phyloP scores from a whole-genome alignment of 352 stramenopile species.

The Thraustotheca clavata region DNA sequence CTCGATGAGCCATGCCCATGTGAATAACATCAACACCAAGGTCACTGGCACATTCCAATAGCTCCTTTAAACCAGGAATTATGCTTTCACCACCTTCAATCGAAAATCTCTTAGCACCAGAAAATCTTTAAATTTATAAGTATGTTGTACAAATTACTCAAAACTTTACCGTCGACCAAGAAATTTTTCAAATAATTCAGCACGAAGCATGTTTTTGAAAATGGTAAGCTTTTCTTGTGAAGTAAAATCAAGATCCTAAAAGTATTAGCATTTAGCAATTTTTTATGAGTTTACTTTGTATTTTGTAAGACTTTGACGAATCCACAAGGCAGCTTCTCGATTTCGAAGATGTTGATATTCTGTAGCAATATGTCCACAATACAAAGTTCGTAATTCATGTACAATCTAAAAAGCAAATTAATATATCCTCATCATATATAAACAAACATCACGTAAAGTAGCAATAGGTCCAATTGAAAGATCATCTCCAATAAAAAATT shows the following conservation, averaged over 20 bases:
- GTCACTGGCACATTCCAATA: slow-evolving; percentile 93
- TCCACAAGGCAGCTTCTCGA: slow-evolving; percentile 80
- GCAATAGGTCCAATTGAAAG: slow-evolving; percentile 72
- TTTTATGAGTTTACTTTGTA: slow-evolving; percentile 38
- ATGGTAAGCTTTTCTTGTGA: slow-evolving; percentile 91
- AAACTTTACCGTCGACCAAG: slow-evolving; percentile 93
- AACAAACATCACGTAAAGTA: slow-evolving; percentile 48
- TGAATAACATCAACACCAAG: slow-evolving; percentile 95
- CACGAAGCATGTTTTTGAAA: slow-evolving; percentile 90
- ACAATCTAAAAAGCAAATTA: slow-evolving; percentile 51
- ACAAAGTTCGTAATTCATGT: slow-evolving; percentile 90
- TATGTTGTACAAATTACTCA: neutral
- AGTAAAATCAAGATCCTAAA: slow-evolving; percentile 35
- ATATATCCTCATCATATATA: neutral
- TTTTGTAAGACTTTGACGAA: slow-evolving; percentile 51
- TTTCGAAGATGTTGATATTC: slow-evolving; percentile 99
- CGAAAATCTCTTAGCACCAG: slow-evolving; percentile 95
- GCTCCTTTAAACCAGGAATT: slow-evolving; percentile 91
- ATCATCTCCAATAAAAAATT: slow-evolving; percentile 89
- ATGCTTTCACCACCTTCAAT: slow-evolving; percentile 96
- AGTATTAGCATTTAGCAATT: neutral
- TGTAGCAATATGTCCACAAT: slow-evolving; percentile 94
- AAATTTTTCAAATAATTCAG: slow-evolving; percentile 98
- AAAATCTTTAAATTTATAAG: slow-evolving; percentile 30
- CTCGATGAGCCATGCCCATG: slow-evolving; percentile 99